Percentiles rank a stretch among this genome's conserved stretches.
Evolutionary conservation across 148 eudicot genomes (phyloP).

Genomic region (Vaccinium macrocarpon): DNA sequence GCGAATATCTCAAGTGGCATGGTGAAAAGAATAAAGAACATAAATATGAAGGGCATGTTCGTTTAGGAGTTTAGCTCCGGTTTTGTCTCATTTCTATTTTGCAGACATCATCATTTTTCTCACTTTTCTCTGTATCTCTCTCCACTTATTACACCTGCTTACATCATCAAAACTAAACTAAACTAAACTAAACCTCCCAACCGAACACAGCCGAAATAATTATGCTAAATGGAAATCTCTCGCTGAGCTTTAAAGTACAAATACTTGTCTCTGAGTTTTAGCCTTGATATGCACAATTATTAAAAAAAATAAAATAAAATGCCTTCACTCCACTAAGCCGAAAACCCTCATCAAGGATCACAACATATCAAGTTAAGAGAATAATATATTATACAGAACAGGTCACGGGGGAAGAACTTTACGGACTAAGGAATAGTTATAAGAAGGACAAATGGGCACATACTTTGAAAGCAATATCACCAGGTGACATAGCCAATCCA

Average conservation of each 20-base stretch:
- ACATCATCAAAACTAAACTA: too few relatives aligned
- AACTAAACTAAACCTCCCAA: too few relatives aligned
- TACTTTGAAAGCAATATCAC: conserved; percentile 98
- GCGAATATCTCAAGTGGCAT: neutral
- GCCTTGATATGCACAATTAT: neutral
- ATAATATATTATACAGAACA: neutral
- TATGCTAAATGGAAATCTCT: neutral
- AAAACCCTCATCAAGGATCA: neutral
- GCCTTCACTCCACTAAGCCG: neutral
- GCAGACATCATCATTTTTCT: too few relatives aligned
- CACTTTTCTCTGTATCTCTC: too few relatives aligned
- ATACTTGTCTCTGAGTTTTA: neutral
- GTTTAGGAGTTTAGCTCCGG: too few relatives aligned
- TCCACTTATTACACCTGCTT: too few relatives aligned
- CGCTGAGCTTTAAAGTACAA: neutral
- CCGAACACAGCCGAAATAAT: too few relatives aligned
- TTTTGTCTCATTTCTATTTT: too few relatives aligned
- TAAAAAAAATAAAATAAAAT: too few relatives aligned
- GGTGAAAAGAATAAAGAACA: conserved; percentile 4
- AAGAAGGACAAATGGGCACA: neutral
- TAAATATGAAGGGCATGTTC: too few relatives aligned
- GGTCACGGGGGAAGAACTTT: neutral
- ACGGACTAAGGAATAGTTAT: neutral
- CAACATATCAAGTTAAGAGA: neutral
- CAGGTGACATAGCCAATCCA: conserved; percentile 97